Base-by-base conservation (phyloP, 83 land plant genomes). In the Thuja plicata region DNA sequence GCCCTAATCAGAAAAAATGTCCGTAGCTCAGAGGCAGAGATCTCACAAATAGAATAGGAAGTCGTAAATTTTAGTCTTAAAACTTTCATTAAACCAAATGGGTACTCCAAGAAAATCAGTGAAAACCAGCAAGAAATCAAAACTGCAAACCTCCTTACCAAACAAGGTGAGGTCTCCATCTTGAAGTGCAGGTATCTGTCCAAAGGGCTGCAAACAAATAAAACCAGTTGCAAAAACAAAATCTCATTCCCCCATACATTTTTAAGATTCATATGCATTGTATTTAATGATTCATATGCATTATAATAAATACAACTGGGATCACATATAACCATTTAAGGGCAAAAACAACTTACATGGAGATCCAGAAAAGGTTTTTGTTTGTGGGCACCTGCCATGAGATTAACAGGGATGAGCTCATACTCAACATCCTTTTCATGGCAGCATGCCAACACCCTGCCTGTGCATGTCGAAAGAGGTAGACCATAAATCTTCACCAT, bases 121-220 rank as follows among this genome's bases (percentile, higher is more conserved):
- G 54, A 12, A 1, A 50, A 50, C 54, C 16, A 12, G 54, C 15
- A 50, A 50, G 54, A 78, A 15, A 12, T 38, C 10, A 46, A 2
- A 35, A 5, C 19, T 11, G 19, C 3, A 70, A 87, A 16, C 88
- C 85, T 15, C 19, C 60, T 40, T 90, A 95, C 96, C 96, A 84
- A 95, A 95, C 11, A 95, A 55, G 7, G 90, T 91, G 8, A 95
- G 83, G 73, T 92, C 94, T 12, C 91, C 94, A 60, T 95, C 94
- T 86, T 93, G 89, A 30, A 93, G 70, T 10, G 86, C 96, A 15
- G 96, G 96, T 46, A 93, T 84, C 74, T 90, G 92, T 43, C 96
- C 96, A 86, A 95, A 95, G 2, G 96, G 96, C 96, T 95, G 32
- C 30, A 78, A 32, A 74, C 71, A 62, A 62, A 62, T 24, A 34